Evolutionary conservation across 331 rosid species (phyloP).

Genomic region (Cydonia oblonga): DNA sequence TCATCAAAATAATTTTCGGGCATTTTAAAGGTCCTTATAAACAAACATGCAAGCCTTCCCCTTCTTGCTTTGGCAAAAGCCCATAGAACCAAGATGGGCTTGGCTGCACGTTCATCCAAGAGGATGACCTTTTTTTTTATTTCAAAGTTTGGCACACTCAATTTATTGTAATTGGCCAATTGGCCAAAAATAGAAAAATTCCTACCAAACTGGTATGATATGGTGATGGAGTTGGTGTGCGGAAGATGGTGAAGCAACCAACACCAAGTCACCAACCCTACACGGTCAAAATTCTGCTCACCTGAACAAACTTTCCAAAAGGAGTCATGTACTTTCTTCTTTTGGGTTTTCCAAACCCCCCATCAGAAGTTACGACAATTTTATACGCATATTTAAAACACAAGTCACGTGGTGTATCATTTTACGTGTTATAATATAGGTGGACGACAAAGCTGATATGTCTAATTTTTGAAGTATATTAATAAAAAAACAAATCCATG

Average conservation of each 20-base stretch:
- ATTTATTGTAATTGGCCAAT: not conserved
- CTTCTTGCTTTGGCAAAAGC: no score
- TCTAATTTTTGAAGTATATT: no score
- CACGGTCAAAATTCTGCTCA: slow-evolving; percentile 71
- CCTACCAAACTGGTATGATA: slow-evolving; percentile 29
- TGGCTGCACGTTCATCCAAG: no score
- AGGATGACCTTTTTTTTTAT: no score
- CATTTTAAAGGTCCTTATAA: no score
- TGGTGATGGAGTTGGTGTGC: not conserved
- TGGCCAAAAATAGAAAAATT: not conserved
- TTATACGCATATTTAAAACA: not conserved
- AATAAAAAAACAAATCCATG: no score
- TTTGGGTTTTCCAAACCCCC: slow-evolving; percentile 24
- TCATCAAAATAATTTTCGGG: no score
- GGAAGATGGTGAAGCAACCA: slow-evolving; percentile 66
- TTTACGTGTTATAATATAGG: not conserved
- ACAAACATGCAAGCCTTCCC: no score
- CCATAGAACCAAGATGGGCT: no score
- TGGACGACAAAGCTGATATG: no score
- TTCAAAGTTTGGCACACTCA: not conserved
- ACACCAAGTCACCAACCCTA: slow-evolving; percentile 34
- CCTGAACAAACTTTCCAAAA: slow-evolving; percentile 29
- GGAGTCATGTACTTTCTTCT: not conserved
- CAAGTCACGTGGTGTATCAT: not conserved
- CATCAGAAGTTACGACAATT: not conserved